A percentile compares a stretch with the other conserved stretches of the same genome.
Evolutionary conservation across 2,329 filamentous ascomycete species (phyloP).

Genomic region (Alternaria brassicicola): DNA sequence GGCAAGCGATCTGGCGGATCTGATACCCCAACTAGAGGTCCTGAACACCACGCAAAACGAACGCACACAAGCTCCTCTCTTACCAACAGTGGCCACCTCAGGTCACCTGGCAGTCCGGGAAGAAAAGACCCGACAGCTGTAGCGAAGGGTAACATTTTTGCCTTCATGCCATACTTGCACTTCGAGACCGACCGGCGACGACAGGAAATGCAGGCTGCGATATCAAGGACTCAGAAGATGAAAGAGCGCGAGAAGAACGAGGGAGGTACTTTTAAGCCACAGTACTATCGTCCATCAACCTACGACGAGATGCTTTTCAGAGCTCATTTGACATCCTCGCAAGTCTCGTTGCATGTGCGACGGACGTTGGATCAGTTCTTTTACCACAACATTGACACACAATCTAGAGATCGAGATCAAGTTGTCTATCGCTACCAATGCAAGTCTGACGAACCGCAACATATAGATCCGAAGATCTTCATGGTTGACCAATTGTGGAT

Average conservation of each 20-base stretch:
- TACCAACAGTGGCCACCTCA: constrained; percentile 33
- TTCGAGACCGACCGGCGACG: constrained; percentile 65
- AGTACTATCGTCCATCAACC: constrained; percentile 32
- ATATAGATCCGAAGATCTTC: constrained; percentile 63
- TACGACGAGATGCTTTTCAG: constrained; percentile 57
- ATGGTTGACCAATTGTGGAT: constrained; percentile 75
- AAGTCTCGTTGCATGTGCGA: constrained; percentile 62
- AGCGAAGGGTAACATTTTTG: constrained; percentile 47
- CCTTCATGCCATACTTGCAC: constrained; percentile 70
- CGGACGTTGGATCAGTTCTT: constrained; percentile 70
- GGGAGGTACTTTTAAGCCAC: constrained; percentile 21
- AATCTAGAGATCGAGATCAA: constrained; percentile 65
- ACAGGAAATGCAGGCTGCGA: constrained; percentile 63
- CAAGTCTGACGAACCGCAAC: constrained; percentile 38
- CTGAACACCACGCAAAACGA: constrained; percentile 31
- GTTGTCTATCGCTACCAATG: constrained; percentile 67
- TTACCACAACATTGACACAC: constrained; percentile 68
- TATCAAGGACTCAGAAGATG: constrained; percentile 45
- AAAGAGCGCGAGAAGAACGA: constrained; percentile 30
- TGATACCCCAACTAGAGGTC: constrained; percentile 36
- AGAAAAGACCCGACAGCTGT: constrained; percentile 41
- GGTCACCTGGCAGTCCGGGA: constrained; percentile 47
- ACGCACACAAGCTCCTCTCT: constrained; percentile 33
- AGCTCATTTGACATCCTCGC: constrained; percentile 55
- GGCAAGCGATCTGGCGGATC: constrained; percentile 34